phyloP scores from a whole-genome alignment of 2,329 filamentous ascomycete species.

The Paraphaeosphaeria minitans region DNA sequence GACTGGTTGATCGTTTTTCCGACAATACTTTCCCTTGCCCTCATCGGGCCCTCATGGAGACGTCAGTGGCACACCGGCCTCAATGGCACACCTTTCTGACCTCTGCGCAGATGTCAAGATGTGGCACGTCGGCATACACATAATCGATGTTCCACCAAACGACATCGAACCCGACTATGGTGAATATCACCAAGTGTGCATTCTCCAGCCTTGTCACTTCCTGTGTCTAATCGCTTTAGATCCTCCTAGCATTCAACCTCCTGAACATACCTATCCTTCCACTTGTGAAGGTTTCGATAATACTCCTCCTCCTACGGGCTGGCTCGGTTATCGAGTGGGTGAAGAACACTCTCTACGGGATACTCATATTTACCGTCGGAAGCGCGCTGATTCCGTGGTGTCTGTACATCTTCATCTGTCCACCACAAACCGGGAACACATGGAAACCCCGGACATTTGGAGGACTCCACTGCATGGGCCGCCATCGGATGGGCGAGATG shows the following conservation, averaged over 20 bases:
- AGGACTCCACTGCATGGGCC: slow-evolving; percentile 45
- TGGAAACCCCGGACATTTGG: slow-evolving; percentile 48
- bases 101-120: slow-evolving; percentile 40
- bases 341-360: slow-evolving; percentile 45
- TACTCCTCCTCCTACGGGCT: slow-evolving; percentile 46
- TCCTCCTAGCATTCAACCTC: slow-evolving; percentile 46
- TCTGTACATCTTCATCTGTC: slow-evolving; percentile 48
- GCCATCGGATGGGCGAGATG: slow-evolving; percentile 46
- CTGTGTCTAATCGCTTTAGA: slow-evolving; percentile 20
- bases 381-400: slow-evolving; percentile 45
- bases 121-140: slow-evolving; percentile 47
- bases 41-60: slow-evolving; percentile 44
- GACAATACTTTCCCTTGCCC: slow-evolving; percentile 41
- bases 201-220: slow-evolving; percentile 45
- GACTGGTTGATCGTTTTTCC: slow-evolving; percentile 48
- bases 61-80: slow-evolving; percentile 28
- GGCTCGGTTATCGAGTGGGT: slow-evolving; percentile 47
- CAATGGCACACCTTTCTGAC: slow-evolving; percentile 13
- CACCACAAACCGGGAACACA: slow-evolving; percentile 47
- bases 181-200: slow-evolving; percentile 40
- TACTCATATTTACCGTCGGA: slow-evolving; percentile 44
- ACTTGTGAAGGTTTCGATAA: slow-evolving; percentile 49
- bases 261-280: slow-evolving; percentile 49
- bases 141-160: slow-evolving; percentile 42
- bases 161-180: slow-evolving; percentile 45